These are phyloP conservation scores for Physcomitrium patens DNA, from an alignment of 225 moss, liverwort and hornwort genomes.

Conservation along the genomic window DNA sequence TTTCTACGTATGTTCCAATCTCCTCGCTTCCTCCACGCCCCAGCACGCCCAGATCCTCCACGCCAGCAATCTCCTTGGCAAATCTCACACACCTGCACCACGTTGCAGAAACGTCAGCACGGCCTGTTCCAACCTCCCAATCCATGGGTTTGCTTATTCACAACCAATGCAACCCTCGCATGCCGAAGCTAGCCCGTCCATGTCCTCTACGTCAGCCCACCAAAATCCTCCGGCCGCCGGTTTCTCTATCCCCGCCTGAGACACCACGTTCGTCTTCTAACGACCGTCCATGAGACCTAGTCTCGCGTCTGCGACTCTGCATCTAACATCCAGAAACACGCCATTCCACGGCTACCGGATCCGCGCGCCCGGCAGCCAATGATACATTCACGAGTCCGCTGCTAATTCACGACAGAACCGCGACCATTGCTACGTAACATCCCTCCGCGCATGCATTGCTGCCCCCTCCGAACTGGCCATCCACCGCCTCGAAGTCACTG, in stretches of 20 bases:
- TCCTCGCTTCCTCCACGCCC: slow-evolving; percentile 96
- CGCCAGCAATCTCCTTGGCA: slow-evolving; percentile 90
- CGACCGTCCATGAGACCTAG: too few relatives aligned
- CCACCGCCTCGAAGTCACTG: slow-evolving; percentile 19
- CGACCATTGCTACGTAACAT: too few relatives aligned
- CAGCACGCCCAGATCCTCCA: slow-evolving; percentile 91
- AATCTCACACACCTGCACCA: slow-evolving; percentile 82
- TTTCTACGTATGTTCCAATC: slow-evolving; percentile 94
- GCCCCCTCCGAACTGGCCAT: background rate
- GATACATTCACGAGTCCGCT: background rate
- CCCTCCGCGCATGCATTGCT: background rate
- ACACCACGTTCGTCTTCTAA: background rate
- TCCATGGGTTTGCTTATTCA: too few relatives aligned
- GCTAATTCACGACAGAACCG: too few relatives aligned
- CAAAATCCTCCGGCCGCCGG: background rate
- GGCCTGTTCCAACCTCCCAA: background rate
- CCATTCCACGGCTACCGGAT: background rate
- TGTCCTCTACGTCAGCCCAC: too few relatives aligned
- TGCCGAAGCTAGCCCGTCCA: too few relatives aligned
- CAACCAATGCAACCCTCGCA: background rate
- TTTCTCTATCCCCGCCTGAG: background rate
- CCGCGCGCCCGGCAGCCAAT: too few relatives aligned
- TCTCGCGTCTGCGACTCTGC: too few relatives aligned
- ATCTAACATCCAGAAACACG: too few relatives aligned
- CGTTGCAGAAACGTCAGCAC: background rate